Evolutionary conservation across 2,329 filamentous ascomycete genomes (phyloP), one percentile per base, ranked within the genome.

Genomic region (Berkeleyomyces rouxiae): DNA sequence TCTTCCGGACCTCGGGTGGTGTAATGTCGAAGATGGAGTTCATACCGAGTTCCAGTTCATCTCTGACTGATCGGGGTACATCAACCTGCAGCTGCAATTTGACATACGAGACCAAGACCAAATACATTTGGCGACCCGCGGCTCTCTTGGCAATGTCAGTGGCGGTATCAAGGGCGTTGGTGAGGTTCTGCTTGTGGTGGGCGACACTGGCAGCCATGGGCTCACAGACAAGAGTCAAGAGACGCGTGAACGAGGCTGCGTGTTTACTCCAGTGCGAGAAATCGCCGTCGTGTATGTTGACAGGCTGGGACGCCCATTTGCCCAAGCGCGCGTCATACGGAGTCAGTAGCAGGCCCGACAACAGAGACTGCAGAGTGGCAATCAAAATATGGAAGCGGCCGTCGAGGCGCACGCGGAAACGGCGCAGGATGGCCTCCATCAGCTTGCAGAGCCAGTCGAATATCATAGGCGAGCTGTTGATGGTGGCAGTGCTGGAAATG

Each of bases 341-440:
- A 9, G 75, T 71, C 1, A 72, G 67, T 42, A 84, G 73, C 16
- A 85, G 76, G 43, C 76, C 75, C 31, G 73, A 72, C 43, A 86
- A 75, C n/a, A 86, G 77, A 3, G 77, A 72, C 67, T 83, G 79
- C 64, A 86, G 72, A 2, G 76, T 72, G 43, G 76, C 71, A 57
- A 83, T 71, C 4, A 85, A 74, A 53, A 85, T 72, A 68, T 84
- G 82, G 67, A 82, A 82, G 66, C 83, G 82, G 1, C 82, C 82
- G 67, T 84, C 79, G 1, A 86, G 74, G 7, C 83, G 81, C 51
- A 82, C 74, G 3, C 83, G 75, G 70, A 85, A 81, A 58, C 81
- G 79, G 68, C 78, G 78, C 68, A 86, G 78, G 44, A 85, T 72
- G 31, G 75, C 72, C 62, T 82, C 79, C 23, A 82, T 72, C 7